Conservation (phyloP, 345 rosid genomes). For the Cardamine occulta region DNA sequence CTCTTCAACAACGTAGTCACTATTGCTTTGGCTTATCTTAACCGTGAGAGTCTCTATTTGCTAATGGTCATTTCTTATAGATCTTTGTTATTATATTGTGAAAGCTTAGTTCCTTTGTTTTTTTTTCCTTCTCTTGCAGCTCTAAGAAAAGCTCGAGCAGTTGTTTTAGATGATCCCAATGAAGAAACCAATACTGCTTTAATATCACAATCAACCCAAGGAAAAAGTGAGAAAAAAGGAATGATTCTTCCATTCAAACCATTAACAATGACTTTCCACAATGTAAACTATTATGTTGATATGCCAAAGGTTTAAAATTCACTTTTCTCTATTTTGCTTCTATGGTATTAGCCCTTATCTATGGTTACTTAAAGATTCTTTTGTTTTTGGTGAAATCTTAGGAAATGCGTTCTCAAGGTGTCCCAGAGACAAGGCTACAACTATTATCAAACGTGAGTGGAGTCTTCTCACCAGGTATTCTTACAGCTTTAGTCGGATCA, state of each 20-base stretch:
- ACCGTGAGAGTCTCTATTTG: slow-evolving; percentile 59
- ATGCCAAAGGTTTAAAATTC: slow-evolving; percentile 73
- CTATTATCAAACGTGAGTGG: slow-evolving; percentile 82
- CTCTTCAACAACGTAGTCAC: slow-evolving; percentile 76
- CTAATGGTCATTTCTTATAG: not conserved
- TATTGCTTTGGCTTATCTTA: slow-evolving; percentile 68
- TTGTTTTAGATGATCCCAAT: slow-evolving; percentile 48
- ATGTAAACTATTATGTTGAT: slow-evolving; percentile 91
- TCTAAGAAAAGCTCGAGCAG: slow-evolving; percentile 52
- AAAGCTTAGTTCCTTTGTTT: slow-evolving; percentile 17
- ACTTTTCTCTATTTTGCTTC: slow-evolving; percentile 5
- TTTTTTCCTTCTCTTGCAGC: slow-evolving; percentile 55
- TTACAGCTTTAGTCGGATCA: slow-evolving; percentile 93
- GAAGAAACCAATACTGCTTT: slow-evolving; percentile 44
- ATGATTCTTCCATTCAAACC: slow-evolving; percentile 97
- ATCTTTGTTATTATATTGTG: slow-evolving; percentile 8
- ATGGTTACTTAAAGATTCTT: not conserved
- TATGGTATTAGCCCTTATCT: not conserved
- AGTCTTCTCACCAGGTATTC: slow-evolving; percentile 92
- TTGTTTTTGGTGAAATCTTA: slow-evolving; percentile 31
- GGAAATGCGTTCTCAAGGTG: slow-evolving; percentile 79
- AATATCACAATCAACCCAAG: slow-evolving; percentile 13
- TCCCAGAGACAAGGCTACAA: slow-evolving; percentile 71
- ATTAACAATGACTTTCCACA: slow-evolving; percentile 84
- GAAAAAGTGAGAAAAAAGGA: slow-evolving; percentile 61